Evolutionary conservation across 352 stramenopile genomes (phyloP).

Genomic region (Globisporangium sylvaticum): DNA sequence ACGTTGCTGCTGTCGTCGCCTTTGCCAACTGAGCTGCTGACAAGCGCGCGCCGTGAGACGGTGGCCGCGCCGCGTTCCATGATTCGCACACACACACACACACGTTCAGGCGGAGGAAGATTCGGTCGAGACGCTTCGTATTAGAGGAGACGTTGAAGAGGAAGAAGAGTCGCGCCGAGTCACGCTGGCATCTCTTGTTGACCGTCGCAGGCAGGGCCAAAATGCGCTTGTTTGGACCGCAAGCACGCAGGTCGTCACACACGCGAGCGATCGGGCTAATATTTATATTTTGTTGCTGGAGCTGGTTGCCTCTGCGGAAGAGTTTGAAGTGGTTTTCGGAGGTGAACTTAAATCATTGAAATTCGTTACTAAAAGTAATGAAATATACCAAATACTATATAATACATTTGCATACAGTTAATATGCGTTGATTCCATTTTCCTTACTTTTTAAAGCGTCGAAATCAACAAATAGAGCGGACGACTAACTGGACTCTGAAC

Average conservation of each 20-base stretch:
- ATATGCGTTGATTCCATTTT: too few species aligned
- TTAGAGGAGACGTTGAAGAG: neutral
- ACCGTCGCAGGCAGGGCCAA: slow-evolving; percentile 6
- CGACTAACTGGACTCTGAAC: too few species aligned
- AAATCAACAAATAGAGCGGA: too few species aligned
- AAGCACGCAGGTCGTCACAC: too few species aligned
- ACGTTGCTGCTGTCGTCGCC: neutral
- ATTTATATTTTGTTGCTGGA: too few species aligned
- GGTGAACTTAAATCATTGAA: neutral
- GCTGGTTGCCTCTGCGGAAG: too few species aligned
- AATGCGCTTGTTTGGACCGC: neutral
- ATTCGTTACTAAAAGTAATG: too few species aligned
- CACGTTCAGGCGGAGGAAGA: too few species aligned
- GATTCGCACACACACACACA: neutral
- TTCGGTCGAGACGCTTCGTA: neutral
- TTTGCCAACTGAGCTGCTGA: neutral
- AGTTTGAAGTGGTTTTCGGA: neutral
- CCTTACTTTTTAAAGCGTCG: too few species aligned
- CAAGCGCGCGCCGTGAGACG: neutral
- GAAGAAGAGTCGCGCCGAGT: neutral
- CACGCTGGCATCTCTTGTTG: slow-evolving; percentile 25
- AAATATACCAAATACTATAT: too few species aligned
- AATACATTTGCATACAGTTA: too few species aligned
- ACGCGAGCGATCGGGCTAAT: too few species aligned
- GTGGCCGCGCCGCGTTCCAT: neutral